Conservation (phyloP, 441 rosid genomes). For the Gossypium gossypioides region DNA sequence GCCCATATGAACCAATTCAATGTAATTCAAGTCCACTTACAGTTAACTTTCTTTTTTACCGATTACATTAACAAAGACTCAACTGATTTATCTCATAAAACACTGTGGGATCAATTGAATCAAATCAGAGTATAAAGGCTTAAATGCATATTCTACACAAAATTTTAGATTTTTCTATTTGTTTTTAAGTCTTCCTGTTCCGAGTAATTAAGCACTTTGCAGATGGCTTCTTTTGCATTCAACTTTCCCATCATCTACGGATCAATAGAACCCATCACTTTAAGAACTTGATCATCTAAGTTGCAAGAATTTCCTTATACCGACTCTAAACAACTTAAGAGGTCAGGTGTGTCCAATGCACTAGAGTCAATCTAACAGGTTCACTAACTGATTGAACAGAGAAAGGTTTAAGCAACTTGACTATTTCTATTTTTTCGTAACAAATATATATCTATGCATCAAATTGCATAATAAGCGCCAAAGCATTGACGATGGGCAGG, state of each 20-base stretch:
- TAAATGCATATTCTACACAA: neutral
- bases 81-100: neutral
- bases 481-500: neutral
- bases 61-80: neutral
- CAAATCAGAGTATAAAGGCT: neutral
- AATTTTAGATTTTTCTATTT: neutral
- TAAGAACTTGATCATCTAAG: neutral
- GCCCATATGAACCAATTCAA: too few relatives aligned
- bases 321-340: neutral
- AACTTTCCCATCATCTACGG: neutral
- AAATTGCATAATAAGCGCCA: neutral
- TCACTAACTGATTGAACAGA: neutral
- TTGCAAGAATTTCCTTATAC: neutral
- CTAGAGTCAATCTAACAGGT: neutral
- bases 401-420: neutral
- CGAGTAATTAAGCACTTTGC: neutral
- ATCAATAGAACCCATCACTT: neutral
- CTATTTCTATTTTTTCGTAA: neutral
- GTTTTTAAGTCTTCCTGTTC: neutral
- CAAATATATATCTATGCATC: neutral
- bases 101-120: neutral
- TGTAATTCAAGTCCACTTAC: too few relatives aligned
- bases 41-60: too few relatives aligned
- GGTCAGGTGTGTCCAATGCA: neutral
- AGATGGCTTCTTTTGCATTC: neutral